Evolutionary conservation across 164 flowering plant species (phyloP).

Genomic region (Litsea cubeba): DNA sequence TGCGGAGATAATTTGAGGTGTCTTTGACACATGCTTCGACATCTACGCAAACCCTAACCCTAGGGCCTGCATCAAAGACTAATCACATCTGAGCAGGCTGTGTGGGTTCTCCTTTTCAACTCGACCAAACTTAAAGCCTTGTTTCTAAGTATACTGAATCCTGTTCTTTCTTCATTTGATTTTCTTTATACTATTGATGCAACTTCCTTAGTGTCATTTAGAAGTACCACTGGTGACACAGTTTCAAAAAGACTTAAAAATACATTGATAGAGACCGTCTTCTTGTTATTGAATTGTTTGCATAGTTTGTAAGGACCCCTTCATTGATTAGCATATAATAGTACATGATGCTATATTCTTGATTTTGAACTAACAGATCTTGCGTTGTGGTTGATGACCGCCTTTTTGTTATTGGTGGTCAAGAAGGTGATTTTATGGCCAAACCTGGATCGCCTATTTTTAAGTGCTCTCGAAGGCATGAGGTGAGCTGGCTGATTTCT

Average conservation of each 20-base stretch:
- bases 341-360: not conserved
- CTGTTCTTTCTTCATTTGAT: not conserved
- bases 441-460: conserved; percentile 96
- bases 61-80: no score
- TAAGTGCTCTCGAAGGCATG: conserved; percentile 89
- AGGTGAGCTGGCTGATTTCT: conserved; percentile 44
- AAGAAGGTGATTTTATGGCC: conserved; percentile 98
- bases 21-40: no score
- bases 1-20: no score
- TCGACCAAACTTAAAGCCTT: no score
- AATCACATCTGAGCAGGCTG: no score
- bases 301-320: not conserved
- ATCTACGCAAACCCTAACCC: no score
- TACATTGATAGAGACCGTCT: not conserved
- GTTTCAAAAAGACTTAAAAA: not conserved
- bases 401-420: conserved; percentile 85
- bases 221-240: not conserved
- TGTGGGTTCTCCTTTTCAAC: no score
- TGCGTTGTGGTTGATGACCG: conserved; percentile 71
- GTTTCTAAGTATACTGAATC: no score
- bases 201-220: not conserved
- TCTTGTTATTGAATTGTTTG: not conserved
- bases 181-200: not conserved
- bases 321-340: not conserved
- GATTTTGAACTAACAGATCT: conserved; percentile 43